phyloP scores from a whole-genome alignment of 257 asterid genomes.

The Apocynum venetum region DNA sequence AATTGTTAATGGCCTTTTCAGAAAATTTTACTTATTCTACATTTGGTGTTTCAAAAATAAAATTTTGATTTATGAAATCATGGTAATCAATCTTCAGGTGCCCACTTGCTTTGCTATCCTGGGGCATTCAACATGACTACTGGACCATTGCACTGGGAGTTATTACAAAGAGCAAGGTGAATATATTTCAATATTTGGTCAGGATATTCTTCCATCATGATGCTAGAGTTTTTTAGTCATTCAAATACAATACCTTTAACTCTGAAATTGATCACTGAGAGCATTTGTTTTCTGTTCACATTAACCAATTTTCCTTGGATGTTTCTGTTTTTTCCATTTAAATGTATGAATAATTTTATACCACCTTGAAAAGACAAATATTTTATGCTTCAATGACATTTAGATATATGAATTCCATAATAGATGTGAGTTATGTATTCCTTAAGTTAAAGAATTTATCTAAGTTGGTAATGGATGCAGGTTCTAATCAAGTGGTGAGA shows the following conservation, averaged over 20 bases:
- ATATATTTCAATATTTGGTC: background rate
- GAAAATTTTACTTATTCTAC: conserved; percentile 1
- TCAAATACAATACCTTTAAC: background rate
- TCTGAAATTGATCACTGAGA: background rate
- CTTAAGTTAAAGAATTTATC: background rate
- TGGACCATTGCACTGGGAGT: conserved; percentile 96
- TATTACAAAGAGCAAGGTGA: conserved; percentile 86
- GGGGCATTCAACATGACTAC: conserved; percentile 98
- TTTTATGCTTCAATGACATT: background rate
- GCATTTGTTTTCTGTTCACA: background rate
- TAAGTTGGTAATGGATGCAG: background rate
- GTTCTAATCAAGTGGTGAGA: conserved; percentile 3
- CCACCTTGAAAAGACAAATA: background rate
- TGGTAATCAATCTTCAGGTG: conserved; percentile 42
- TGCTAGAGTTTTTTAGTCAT: background rate
- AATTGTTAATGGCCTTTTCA: conserved; percentile 1
- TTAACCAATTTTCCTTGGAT: background rate
- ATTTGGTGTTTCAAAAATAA: background rate
- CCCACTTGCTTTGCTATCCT: conserved; percentile 90
- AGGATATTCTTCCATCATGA: background rate
- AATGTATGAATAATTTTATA: background rate
- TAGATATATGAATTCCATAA: background rate
- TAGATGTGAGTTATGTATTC: background rate
- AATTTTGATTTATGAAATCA: background rate
- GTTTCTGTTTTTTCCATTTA: background rate